Evolutionary conservation across 495 filamentous ascomycete genomes (phyloP).

Genomic region (Podospora pseudoanserina): DNA sequence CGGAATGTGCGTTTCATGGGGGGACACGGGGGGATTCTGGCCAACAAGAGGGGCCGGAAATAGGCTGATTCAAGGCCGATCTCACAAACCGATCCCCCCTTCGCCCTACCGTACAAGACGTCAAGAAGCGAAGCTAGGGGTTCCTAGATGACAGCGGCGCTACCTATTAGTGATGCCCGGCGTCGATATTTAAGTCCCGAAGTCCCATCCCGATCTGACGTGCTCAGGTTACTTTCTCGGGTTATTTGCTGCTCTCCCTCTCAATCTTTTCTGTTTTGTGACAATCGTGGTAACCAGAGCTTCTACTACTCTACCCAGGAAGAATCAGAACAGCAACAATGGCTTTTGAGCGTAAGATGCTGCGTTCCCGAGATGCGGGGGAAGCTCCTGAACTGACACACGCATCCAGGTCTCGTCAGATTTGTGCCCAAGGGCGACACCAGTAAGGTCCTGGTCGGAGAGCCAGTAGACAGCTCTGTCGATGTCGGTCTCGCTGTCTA

Average conservation of each 20-base stretch:
- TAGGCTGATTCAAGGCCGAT: not conserved
- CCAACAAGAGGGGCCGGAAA: slow-evolving; percentile 1
- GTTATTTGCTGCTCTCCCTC: not conserved
- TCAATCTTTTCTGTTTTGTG: not conserved
- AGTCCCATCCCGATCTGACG: not conserved
- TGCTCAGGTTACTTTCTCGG: not conserved
- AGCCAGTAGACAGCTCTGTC: slow-evolving; percentile 50
- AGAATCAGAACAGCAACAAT: not conserved
- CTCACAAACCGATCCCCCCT: not conserved
- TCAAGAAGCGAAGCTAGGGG: not conserved
- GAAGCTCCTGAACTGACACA: not conserved
- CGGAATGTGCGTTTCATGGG: not conserved
- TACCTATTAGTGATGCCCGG: slow-evolving; percentile 4
- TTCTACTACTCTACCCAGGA: not conserved
- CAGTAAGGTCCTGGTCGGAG: slow-evolving; percentile 52
- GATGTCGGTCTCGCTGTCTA: slow-evolving; percentile 55
- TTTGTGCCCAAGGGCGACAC: slow-evolving; percentile 54
- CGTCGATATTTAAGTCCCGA: slow-evolving; percentile 5
- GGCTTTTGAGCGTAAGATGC: slow-evolving; percentile 5
- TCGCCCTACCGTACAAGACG: not conserved
- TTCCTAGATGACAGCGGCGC: not conserved
- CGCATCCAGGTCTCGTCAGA: slow-evolving; percentile 52
- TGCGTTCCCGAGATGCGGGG: not conserved
- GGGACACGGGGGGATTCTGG: not conserved
- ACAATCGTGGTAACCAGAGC: not conserved